A percentile compares a stretch with the other conserved stretches of the same genome.
Conservation (phyloP, 495 filamentous ascomycete genomes). For the Annulohypoxylon maeteangense region DNA sequence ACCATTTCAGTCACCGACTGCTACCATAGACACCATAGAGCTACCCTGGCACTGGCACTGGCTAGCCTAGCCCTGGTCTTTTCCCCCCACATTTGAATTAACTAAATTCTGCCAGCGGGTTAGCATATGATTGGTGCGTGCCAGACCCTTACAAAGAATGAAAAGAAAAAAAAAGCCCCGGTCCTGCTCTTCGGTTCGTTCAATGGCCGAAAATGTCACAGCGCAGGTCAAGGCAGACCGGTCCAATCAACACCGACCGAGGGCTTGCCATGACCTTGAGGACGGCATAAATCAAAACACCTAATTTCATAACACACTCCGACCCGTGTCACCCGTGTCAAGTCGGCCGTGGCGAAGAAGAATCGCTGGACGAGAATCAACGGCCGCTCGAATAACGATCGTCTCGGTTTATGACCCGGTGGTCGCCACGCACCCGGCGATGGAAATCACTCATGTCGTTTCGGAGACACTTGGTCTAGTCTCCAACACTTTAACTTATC, state of each 20-base stretch:
- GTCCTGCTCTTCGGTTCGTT: slow-evolving; percentile 34
- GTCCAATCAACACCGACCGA: slow-evolving; percentile 37
- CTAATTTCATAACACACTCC: slow-evolving; percentile 35
- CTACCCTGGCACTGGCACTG: slow-evolving; percentile 31
- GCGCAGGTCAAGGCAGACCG: slow-evolving; percentile 14
- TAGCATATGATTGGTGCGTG: slow-evolving; percentile 28
- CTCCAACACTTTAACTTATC: slow-evolving; percentile 15
- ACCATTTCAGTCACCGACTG: slow-evolving; percentile 40
- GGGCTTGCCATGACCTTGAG: slow-evolving; percentile 15
- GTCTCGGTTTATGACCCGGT: not conserved
- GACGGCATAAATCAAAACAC: slow-evolving; percentile 31
- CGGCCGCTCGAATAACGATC: slow-evolving; percentile 5
- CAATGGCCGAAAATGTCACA: slow-evolving; percentile 40
- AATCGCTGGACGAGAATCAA: slow-evolving; percentile 30
- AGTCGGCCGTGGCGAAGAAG: slow-evolving; percentile 11
- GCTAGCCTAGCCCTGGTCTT: not conserved
- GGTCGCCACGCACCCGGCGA: not conserved
- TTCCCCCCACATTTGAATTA: slow-evolving; percentile 36
- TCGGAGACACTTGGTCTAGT: slow-evolving; percentile 6
- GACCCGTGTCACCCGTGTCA: slow-evolving; percentile 31
- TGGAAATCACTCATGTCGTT: slow-evolving; percentile 11
- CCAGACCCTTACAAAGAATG: slow-evolving; percentile 22
- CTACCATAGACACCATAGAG: slow-evolving; percentile 33
- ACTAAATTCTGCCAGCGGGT: slow-evolving; percentile 25
- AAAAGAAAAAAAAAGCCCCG: slow-evolving; percentile 17